These are phyloP conservation scores for Diutina ranongensis DNA, from an alignment of 1,139 yeast species.

Conservation along the genomic window DNA sequence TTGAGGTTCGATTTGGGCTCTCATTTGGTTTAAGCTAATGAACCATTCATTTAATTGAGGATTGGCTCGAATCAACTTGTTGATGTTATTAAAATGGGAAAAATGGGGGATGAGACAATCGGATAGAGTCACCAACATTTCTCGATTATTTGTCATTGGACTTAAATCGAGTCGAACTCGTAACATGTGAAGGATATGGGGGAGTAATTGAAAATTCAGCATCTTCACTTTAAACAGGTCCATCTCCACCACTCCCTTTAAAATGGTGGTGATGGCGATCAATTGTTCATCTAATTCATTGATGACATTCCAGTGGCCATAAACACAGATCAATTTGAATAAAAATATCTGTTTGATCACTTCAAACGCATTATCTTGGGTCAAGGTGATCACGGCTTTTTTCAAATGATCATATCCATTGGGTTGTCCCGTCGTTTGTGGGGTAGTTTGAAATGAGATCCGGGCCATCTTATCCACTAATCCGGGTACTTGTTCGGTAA, in stretches of 20 bases:
- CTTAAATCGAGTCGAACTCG: slow-evolving; percentile 14
- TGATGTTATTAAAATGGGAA: slow-evolving; percentile 21
- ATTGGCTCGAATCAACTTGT: slow-evolving; percentile 19
- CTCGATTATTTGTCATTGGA: slow-evolving; percentile 7
- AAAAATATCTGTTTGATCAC: slow-evolving; percentile 17
- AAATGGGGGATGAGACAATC: slow-evolving; percentile 19
- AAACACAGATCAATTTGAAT: slow-evolving; percentile 21
- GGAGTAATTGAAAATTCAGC: slow-evolving; percentile 24
- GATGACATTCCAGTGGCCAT: slow-evolving; percentile 13
- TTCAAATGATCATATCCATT: slow-evolving; percentile 6
- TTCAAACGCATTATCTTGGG: slow-evolving; percentile 12
- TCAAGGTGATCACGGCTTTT: slow-evolving; percentile 7
- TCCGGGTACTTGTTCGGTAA: background rate
- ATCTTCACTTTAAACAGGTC: slow-evolving; percentile 21
- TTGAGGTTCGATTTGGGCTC: background rate
- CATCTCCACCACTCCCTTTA: slow-evolving; percentile 10
- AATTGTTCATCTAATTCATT: background rate
- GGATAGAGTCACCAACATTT: slow-evolving; percentile 13
- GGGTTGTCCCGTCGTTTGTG: background rate
- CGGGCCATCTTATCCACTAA: background rate
- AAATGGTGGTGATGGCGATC: background rate
- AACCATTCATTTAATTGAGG: slow-evolving; percentile 19
- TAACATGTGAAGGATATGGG: slow-evolving; percentile 24
- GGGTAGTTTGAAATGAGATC: background rate
- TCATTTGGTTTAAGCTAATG: slow-evolving; percentile 1